Base-by-base conservation (phyloP, 495 filamentous ascomycete genomes). In the Lasiosphaeria hispida region DNA sequence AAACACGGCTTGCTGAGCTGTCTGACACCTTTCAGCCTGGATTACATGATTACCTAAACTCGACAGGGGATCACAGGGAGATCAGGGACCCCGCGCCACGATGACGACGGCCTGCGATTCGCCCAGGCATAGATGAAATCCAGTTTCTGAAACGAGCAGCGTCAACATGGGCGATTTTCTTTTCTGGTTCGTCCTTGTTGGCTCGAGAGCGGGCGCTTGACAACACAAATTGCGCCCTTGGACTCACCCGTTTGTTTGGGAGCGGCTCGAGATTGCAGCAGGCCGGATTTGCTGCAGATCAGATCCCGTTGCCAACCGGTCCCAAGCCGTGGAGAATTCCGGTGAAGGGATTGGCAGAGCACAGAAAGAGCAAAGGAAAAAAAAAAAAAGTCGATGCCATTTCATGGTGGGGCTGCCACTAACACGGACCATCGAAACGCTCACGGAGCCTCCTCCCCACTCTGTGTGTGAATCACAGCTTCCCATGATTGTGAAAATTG, bases 141-240 rank as follows among this genome's bases (percentile, higher is more conserved):
- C 47, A 49, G 47, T 44, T 41, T 54, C 39, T 54, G 52, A 54
- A 54, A 54, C 52, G 52, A 37, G 11, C 19, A n/a, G 19, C 38
- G 19, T 42, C 19, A 18, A 14, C 35, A 37, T 30, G 14, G 30
- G 11, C 14, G 11, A 43, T 11, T 19, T 44, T 37, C 13, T 17
- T 34, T 18, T 33, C 19, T 10, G 8, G 43, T 23, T 23, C 43
- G 9, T 23, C 43, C 18, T 1, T 5, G 23, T 5, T 45, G 43
- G 43, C 30, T n/a, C 23, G 10, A 38, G 9, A 14, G 7, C 19
- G 14, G 50, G 6, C 19, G 15, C 14, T 42, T 44, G 37, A 41
- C 14, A 44, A 41, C 30, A 41, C 40, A 54, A 30, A 54, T 14
- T 41, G 7, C 30, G 17, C 5, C 11, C 4, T 42, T 11, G 38